Base-by-base conservation (phyloP, 73 alveolate genomes). In the Paramecium caudatum region DNA sequence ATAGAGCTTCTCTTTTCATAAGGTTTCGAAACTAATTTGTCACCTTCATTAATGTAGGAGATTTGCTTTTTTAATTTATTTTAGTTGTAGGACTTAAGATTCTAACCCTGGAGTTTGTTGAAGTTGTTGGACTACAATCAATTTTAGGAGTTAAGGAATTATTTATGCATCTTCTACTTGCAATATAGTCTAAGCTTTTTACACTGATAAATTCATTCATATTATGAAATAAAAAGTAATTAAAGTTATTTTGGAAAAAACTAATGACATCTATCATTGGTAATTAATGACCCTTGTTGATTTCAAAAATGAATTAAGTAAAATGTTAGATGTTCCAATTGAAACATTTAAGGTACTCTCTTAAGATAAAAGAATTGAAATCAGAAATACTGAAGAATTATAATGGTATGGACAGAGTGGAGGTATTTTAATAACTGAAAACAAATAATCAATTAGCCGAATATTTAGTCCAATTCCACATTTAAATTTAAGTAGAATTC, bases 301-400 rank as follows among this genome's bases (percentile, higher is more conserved):
- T 13, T 46, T 46, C 61, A 46, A 13, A 13, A 13, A 46, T 13
- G 25, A 1, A 16, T 49, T 49, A n/a, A 49, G 4, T 49, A 12
- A 15, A 6, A 16, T 49, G 4, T 47, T 47, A 21, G 3, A 47
- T 47, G 19, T 10, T 47, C 63, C n/a, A 47, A 47, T 47, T 16
- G 34, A n/a, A n/a, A 55, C 80, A 55, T 55, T 55, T 55, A 27
- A 55, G 13, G 80, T 55, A 27, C 13, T 55, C 3, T 55, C 80
- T 0, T 55, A 55, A 9, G 80, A 55, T 55, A 55, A 55, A 55
- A 23, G 17, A 55, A 55, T 55, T 55, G 80, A 55, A 27, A 55
- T 55, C 30, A 55, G 80, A 55, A 55, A 55, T 23, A 23, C 80
- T 55, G 80, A 55, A 55, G 80, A 55, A 55, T 55, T 55, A 55